Evolutionary conservation across 768 basidiomycete species (phyloP), one percentile per base, ranked within the genome.

Genomic region (Leccinum rimulosum): DNA sequence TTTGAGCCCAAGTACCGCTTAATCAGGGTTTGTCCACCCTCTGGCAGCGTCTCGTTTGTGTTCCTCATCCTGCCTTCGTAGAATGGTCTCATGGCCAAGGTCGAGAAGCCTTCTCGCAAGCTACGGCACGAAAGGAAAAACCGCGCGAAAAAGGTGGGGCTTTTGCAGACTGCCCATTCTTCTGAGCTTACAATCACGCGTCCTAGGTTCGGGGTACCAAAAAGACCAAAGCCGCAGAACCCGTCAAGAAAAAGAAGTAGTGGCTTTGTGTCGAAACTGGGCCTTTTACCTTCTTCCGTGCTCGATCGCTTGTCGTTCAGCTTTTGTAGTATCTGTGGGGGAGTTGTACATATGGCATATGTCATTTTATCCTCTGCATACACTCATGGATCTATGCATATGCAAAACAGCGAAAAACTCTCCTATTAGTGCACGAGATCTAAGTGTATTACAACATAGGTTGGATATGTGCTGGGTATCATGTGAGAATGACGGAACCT

Each of bases 71-170:
- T 14, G 7, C 19, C 43, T 49, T 28, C 11, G 50, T 54, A 93
- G 92, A 84, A 81, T 64, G 88, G 89, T 54, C 74, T 94, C 51
- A 73, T 68, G 35, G 59, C 81, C 63, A 97, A 98, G 81, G 87
- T 89, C 63, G 91, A 93, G 47, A 93, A 89, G 77, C 80, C 96
- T 55, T 94, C 93, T 64, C 90, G 97, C 72, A 98, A 98, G 77
- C 87, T 98, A 77, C 89, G 97, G 78, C 98, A 98, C 82, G 96
- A 98, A 83, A 87, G 97, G 71, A 99, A 99, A 86, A 99, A 99
- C 81, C 88, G 96, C 74, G 85, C 91, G 63, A 99, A 99, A 91
- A 98, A 98, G 88, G 95, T 93, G 50, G n/a, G 77, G 68, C 53
- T 12, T 31, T 28, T 19, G 60, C 40, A 28, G 22, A 27, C 54